Conservation (phyloP, 2,329 filamentous ascomycete species). For the Cryphonectria naterciae region DNA sequence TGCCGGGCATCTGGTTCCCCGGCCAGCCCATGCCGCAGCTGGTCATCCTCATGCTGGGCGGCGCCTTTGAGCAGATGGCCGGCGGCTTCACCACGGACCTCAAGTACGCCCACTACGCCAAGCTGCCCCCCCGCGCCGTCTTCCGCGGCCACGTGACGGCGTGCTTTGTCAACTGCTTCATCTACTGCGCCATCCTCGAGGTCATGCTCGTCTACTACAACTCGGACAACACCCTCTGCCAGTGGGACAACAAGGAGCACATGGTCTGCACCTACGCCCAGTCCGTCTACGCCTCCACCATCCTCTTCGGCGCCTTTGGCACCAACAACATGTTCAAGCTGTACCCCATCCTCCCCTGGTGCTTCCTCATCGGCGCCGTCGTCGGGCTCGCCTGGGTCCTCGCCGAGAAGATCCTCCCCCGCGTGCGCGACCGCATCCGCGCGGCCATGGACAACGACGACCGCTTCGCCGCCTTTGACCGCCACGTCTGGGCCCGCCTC, state of each 20-base stretch:
- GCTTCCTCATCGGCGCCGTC: conserved; percentile 48
- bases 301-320: conserved; percentile 39
- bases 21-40: conserved; percentile 52
- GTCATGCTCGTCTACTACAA: conserved; percentile 53
- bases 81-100: conserved; percentile 48
- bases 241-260: conserved; percentile 48
- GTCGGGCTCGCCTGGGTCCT: conserved; percentile 61
- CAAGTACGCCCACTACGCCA: conserved; percentile 52
- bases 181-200: conserved; percentile 53
- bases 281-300: conserved; percentile 43
- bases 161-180: conserved; percentile 46
- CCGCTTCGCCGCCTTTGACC: conserved; percentile 36
- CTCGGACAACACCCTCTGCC: conserved; percentile 52
- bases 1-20: conserved; percentile 47
- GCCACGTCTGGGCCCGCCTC: conserved; percentile 14
- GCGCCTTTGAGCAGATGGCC: conserved; percentile 45
- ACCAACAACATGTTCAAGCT: conserved; percentile 48
- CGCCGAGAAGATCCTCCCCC: conserved; percentile 58
- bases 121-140: conserved; percentile 63
- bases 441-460: conserved; percentile 52
- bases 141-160: conserved; percentile 63
- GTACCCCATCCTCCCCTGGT: conserved; percentile 36
- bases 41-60: conserved; percentile 49
- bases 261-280: conserved; percentile 51
- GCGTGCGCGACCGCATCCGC: conserved; percentile 51